Evolutionary conservation across 805 yeast genomes (phyloP).

Genomic region (Starmerella sirachaensis): DNA sequence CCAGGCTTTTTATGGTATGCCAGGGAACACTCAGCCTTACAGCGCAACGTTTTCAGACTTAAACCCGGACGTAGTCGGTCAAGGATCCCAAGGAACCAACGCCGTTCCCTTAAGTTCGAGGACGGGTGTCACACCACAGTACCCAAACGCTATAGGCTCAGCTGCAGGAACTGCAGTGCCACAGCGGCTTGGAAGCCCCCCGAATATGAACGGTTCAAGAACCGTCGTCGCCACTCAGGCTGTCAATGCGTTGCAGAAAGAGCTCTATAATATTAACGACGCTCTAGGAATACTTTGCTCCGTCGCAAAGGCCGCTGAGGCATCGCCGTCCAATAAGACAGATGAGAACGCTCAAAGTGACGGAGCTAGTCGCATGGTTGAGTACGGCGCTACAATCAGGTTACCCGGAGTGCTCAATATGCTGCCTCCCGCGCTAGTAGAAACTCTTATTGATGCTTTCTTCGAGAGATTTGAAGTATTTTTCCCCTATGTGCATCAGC

Average conservation of each 20-base stretch:
- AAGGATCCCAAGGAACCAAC: too few relatives aligned
- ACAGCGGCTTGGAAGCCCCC: neutral
- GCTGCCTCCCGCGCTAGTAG: too few relatives aligned
- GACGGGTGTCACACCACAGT: neutral
- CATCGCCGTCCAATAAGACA: too few relatives aligned
- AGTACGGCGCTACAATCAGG: neutral
- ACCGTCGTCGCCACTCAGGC: too few relatives aligned
- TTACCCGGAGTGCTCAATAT: too few relatives aligned
- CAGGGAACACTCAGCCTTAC: neutral
- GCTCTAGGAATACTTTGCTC: constrained; percentile 32
- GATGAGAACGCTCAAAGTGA: too few relatives aligned
- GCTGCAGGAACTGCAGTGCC: neutral
- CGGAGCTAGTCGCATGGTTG: neutral
- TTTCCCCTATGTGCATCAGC: constrained; percentile 74
- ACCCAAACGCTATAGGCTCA: neutral
- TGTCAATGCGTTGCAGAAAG: constrained; percentile 11
- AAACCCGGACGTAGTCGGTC: too few relatives aligned
- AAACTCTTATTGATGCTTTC: constrained; percentile 34
- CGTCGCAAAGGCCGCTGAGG: constrained; percentile 23
- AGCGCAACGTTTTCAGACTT: neutral
- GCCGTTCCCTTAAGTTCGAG: neutral
- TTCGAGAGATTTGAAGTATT: constrained; percentile 76
- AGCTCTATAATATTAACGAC: constrained; percentile 30
- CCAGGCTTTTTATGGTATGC: too few relatives aligned
- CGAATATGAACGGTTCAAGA: too few relatives aligned